phyloP scores from a whole-genome alignment of 345 rosid genomes.

The Populus alba region DNA sequence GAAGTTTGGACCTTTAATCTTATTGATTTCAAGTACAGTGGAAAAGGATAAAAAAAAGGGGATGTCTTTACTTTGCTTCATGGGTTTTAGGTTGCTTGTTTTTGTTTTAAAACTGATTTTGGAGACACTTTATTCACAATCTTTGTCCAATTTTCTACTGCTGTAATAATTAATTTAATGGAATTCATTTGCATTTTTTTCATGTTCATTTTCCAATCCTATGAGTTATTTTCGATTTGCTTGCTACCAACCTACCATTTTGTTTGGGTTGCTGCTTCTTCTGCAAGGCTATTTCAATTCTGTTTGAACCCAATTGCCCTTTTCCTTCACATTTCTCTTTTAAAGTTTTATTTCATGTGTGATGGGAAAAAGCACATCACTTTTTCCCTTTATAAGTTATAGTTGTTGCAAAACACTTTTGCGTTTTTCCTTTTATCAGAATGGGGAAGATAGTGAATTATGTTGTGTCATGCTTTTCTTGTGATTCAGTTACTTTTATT shows the following conservation, averaged over 20 bases:
- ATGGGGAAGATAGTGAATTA: conserved; percentile 21
- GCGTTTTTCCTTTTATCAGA: conserved; percentile 14
- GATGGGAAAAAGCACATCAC: not conserved
- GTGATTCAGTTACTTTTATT: conserved; percentile 45
- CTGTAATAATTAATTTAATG: not conserved
- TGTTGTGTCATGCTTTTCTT: conserved; percentile 46
- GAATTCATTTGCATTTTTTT: not conserved
- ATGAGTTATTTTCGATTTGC: conserved; percentile 9
- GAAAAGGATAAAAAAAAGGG: not conserved
- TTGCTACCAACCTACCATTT: not conserved
- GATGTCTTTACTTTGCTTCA: conserved; percentile 12
- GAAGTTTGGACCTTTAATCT: not conserved
- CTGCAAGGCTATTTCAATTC: conserved; percentile 11
- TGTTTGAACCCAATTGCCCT: conserved; percentile 16
- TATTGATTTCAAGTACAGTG: not conserved
- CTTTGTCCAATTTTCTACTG: conserved; percentile 12
- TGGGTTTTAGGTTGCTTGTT: conserved; percentile 16
- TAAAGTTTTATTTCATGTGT: conserved; percentile 18
- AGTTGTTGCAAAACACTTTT: not conserved
- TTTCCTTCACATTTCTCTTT: conserved; percentile 26
- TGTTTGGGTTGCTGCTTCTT: conserved; percentile 15
- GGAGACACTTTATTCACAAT: conserved; percentile 45
- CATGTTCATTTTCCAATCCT: not conserved
- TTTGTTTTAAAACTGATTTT: conserved; percentile 17
- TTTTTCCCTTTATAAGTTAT: not conserved